Evolutionary conservation across 2,329 filamentous ascomycete species (phyloP).

Genomic region (Dryadomyces sulphureus): DNA sequence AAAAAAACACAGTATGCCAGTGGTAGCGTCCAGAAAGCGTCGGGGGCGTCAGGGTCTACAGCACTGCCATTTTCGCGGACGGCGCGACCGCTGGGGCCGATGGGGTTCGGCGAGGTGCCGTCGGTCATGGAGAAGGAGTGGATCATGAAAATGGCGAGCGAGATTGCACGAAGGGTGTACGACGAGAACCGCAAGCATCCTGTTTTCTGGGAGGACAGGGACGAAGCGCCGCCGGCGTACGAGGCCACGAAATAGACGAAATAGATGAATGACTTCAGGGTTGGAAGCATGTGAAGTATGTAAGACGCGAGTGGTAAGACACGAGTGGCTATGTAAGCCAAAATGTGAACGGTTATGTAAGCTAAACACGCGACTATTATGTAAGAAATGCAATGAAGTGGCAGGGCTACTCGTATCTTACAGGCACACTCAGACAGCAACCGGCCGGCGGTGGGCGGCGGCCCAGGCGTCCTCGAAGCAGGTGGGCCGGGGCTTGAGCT

Average conservation of each 20-base stretch:
- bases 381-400: too few species aligned
- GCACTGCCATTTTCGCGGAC: background rate
- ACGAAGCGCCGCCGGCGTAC: slow-evolving; percentile 47
- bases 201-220: slow-evolving; percentile 37
- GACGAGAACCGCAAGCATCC: slow-evolving; percentile 59
- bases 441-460: background rate
- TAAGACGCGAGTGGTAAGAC: too few species aligned
- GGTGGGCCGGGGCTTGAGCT: slow-evolving; percentile 45
- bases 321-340: too few species aligned
- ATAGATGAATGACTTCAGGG: background rate
- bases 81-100: too few species aligned
- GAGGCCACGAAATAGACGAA: slow-evolving; percentile 19
- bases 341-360: too few species aligned
- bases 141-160: slow-evolving; percentile 86
- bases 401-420: background rate
- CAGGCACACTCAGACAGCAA: background rate
- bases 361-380: too few species aligned
- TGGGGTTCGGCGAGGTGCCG: slow-evolving; percentile 28
- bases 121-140: slow-evolving; percentile 66
- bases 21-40: too few species aligned
- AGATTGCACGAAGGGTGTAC: slow-evolving; percentile 76
- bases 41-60: background rate
- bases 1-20: too few species aligned
- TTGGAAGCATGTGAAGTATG: background rate
- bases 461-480: slow-evolving; percentile 59